Percentiles rank a stretch among this genome's conserved stretches.
Evolutionary conservation across 2,329 filamentous ascomycete genomes (phyloP).

Genomic region (Fonsecaea pugnacius): DNA sequence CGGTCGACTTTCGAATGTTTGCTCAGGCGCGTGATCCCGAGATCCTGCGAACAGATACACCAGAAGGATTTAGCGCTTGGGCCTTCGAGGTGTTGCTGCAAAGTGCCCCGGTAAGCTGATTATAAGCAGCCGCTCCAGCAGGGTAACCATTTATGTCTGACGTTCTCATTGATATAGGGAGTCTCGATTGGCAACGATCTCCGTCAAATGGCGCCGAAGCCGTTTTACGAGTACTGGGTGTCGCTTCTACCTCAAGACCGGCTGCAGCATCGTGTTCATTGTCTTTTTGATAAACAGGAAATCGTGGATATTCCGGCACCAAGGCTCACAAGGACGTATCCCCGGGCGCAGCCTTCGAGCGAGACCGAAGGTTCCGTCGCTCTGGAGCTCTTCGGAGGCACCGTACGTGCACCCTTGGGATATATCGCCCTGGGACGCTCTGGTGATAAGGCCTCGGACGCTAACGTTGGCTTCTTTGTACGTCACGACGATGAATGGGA

Average conservation of each 20-base stretch:
- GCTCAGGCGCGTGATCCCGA: constrained; percentile 6
- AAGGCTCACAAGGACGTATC: constrained; percentile 6
- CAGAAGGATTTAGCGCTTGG: too few relatives aligned
- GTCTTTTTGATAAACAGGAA: constrained; percentile 1
- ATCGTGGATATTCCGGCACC: constrained; percentile 5
- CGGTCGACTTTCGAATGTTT: constrained; percentile 38
- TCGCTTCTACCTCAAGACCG: constrained; percentile 38
- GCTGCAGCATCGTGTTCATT: constrained; percentile 29
- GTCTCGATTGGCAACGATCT: too few relatives aligned
- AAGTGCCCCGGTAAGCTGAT: constrained; percentile 53
- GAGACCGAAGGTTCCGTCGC: constrained; percentile 11
- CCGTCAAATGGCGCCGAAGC: constrained; percentile 49
- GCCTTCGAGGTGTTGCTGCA: constrained; percentile 49
- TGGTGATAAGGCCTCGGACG: constrained; percentile 52
- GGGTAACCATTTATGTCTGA: too few relatives aligned
- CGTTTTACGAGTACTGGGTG: constrained; percentile 53
- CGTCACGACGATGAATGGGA: constrained; percentile 49
- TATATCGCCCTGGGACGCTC: constrained; percentile 45
- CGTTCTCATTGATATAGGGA: too few relatives aligned
- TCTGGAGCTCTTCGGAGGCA: constrained; percentile 24
- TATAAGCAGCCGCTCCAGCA: too few relatives aligned
- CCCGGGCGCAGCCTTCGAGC: background rate
- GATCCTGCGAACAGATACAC: constrained; percentile 1
- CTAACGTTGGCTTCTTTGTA: constrained; percentile 54
- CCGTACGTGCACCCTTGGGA: constrained; percentile 40